Evolutionary conservation across 768 basidiomycete genomes (phyloP).

Genomic region (Rhizopogon vulgaris): DNA sequence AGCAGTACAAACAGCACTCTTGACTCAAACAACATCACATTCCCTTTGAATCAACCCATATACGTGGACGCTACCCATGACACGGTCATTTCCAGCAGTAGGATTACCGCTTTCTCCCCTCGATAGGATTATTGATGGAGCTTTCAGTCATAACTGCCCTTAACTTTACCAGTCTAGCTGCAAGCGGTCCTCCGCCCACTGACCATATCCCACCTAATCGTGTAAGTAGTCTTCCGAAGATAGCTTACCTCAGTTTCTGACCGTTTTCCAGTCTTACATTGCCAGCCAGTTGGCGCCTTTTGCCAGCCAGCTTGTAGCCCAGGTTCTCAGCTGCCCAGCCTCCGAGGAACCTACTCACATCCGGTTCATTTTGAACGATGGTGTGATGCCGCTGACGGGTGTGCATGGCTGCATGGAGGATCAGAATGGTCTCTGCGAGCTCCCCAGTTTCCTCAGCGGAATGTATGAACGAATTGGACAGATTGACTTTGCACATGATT

Average conservation of each 20-base stretch:
- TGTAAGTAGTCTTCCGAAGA: slow-evolving; percentile 9
- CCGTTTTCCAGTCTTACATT: slow-evolving; percentile 27
- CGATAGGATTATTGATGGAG: not conserved
- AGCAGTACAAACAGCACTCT: slow-evolving; percentile 43
- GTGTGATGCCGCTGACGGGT: slow-evolving; percentile 38
- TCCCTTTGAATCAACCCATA: slow-evolving; percentile 32
- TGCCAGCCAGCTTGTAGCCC: slow-evolving; percentile 41
- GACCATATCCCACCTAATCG: slow-evolving; percentile 30
- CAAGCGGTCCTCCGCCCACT: slow-evolving; percentile 33
- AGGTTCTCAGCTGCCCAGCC: slow-evolving; percentile 36
- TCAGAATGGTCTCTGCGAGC: slow-evolving; percentile 35
- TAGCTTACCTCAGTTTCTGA: not conserved
- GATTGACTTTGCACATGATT: slow-evolving; percentile 37
- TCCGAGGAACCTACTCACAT: slow-evolving; percentile 25
- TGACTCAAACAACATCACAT: slow-evolving; percentile 31
- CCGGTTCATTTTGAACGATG: slow-evolving; percentile 45
- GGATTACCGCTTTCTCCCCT: not conserved
- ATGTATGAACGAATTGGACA: slow-evolving; percentile 32
- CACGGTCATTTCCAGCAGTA: slow-evolving; percentile 34
- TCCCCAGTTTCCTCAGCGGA: slow-evolving; percentile 33
- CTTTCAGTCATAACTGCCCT: slow-evolving; percentile 35
- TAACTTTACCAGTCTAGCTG: slow-evolving; percentile 37
- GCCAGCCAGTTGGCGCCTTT: slow-evolving; percentile 40
- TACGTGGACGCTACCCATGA: slow-evolving; percentile 45
- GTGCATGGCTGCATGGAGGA: slow-evolving; percentile 35